Base-by-base conservation (phyloP, 2,329 filamentous ascomycete species). In the Harringtonia aguacate region DNA sequence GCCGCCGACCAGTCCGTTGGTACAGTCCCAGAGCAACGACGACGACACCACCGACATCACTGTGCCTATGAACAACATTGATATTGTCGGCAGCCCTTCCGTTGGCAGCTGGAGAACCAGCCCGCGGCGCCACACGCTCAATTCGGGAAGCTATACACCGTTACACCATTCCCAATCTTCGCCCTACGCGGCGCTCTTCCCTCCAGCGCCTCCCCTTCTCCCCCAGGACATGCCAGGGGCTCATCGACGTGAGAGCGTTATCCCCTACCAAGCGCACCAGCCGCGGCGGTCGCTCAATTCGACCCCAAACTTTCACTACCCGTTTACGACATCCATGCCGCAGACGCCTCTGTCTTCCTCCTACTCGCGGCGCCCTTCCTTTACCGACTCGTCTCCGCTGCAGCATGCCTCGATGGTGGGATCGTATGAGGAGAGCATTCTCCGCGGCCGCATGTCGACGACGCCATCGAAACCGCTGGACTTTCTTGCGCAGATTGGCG, bases 371-470 rank as follows among this genome's bases (percentile, higher is more conserved):
- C 68, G 76, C 9, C 80, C 82, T 0, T 95, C 89, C 0, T 68
- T 86, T 37, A 73, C 77, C 15, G 89, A 95, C 37, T 66, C 71
- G 3, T 87, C 86, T 3, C 82, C 86, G 4, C 67, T 92, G 24
- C 85, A 90, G 45, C 87, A 94, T 61, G 89, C 90, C 9, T 89
- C 89, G 4, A 94, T 98, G 84, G 90, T 97, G 3, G 92, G 92
- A 3, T 95, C 90, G 2, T 98, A 95, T 54, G 92, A 98, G 62
- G 92, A 98, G 64, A 95, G 88, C 24, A 95, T 98, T 48, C 68
- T 98, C 2, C 80, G 87, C 38, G 92, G 92, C 33, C 79, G 92
- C 49, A 98, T 98, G 92, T 97, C 92, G 24, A 95, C 89, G 2
- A 92, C 82, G 3, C 90, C 92, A 0, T 97, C 90, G 1, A 89